Percentiles rank a stretch among this genome's conserved stretches.
Conservation (phyloP, 78 protist genomes). For the Protostelium mycophagum region DNA sequence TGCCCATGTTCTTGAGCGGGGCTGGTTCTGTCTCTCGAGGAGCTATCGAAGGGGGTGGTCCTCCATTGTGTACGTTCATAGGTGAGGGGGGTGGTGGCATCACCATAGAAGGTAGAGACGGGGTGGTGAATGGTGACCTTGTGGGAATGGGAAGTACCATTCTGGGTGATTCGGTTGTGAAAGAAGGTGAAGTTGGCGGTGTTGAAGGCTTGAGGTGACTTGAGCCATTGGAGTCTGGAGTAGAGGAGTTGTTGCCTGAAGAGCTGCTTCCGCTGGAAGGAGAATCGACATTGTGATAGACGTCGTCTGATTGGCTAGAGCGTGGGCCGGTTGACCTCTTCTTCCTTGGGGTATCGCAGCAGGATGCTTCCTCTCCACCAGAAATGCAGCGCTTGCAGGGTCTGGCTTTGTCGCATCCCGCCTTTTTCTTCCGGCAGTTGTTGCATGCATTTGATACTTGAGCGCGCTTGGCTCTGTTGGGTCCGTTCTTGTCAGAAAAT, state of each 20-base stretch:
- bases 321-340: not conserved
- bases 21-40: too few relatives aligned
- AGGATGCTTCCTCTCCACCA: not conserved
- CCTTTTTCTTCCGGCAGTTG: not conserved
- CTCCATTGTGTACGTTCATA: not conserved
- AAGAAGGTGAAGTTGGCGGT: not conserved
- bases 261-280: not conserved
- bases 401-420: not conserved
- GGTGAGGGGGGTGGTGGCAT: not conserved
- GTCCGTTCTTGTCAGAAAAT: not conserved
- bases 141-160: not conserved
- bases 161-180: not conserved
- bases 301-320: not conserved
- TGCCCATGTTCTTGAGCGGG: not conserved
- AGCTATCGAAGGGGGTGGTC: too few relatives aligned
- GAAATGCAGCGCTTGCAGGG: constrained; percentile 1
- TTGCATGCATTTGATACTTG: not conserved
- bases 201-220: not conserved
- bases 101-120: not conserved
- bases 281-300: not conserved
- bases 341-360: not conserved
- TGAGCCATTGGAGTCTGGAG: not conserved
- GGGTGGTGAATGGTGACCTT: not conserved
- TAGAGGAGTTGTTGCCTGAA: not conserved
- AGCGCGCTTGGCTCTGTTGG: not conserved